phyloP scores from a whole-genome alignment of 2,329 filamentous ascomycete genomes.

The Penicillium capsulatum region DNA sequence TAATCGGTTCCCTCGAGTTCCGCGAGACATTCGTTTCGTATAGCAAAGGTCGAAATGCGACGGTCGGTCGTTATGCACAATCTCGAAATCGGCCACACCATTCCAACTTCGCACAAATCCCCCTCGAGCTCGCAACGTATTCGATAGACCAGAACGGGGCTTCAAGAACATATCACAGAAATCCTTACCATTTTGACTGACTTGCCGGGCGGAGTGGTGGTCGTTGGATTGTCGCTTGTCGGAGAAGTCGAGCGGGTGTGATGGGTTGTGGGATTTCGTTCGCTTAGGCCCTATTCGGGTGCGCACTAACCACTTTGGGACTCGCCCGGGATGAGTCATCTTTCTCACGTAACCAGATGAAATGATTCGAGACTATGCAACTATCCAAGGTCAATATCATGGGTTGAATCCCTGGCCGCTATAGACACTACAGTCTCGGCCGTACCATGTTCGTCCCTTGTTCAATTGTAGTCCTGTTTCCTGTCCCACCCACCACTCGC shows the following conservation, averaged over 20 bases:
- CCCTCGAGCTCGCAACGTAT: slow-evolving; percentile 12
- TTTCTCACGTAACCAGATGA: too few relatives aligned
- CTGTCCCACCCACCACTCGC: slow-evolving; percentile 84
- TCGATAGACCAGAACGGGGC: slow-evolving; percentile 20
- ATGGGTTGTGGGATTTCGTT: slow-evolving; percentile 45
- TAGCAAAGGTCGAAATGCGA: too few relatives aligned
- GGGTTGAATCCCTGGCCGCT: not conserved
- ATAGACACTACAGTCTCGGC: slow-evolving; percentile 65
- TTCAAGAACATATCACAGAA: slow-evolving; percentile 19
- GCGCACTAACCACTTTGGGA: slow-evolving; percentile 28
- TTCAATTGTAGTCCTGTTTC: slow-evolving; percentile 75
- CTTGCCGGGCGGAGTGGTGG: slow-evolving; percentile 42
- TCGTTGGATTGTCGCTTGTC: slow-evolving; percentile 42
- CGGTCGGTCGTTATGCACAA: slow-evolving; percentile 11
- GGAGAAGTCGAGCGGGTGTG: slow-evolving; percentile 33
- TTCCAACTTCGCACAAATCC: slow-evolving; percentile 14
- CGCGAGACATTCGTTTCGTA: too few relatives aligned
- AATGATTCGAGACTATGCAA: too few relatives aligned
- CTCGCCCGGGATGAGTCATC: slow-evolving; percentile 27
- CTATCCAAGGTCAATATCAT: too few relatives aligned
- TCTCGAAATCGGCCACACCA: slow-evolving; percentile 20
- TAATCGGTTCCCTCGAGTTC: too few relatives aligned
- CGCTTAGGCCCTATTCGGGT: slow-evolving; percentile 43
- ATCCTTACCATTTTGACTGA: slow-evolving; percentile 48
- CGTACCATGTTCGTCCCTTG: slow-evolving; percentile 80